These are phyloP conservation scores for Aspergillus pseudoviridinutans DNA, from an alignment of 2,329 filamentous ascomycete species.

Conservation along the genomic window DNA sequence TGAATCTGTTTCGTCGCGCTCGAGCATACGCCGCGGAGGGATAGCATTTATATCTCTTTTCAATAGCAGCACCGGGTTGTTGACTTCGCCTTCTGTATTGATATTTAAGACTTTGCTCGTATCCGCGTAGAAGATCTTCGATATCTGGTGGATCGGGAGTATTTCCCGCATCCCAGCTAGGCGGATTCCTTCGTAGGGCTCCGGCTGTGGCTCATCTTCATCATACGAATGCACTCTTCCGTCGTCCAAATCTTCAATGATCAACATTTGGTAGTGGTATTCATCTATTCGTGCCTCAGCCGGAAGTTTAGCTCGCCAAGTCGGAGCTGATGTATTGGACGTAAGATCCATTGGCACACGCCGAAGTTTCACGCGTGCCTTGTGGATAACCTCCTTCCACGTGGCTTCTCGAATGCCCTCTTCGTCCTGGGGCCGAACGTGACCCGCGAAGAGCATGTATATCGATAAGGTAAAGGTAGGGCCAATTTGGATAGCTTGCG, in stretches of 20 bases:
- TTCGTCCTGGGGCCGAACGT: conserved; percentile 58
- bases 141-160: conserved; percentile 69
- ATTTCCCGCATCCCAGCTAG: conserved; percentile 63
- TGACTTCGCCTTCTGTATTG: conserved; percentile 62
- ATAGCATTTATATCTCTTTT: conserved; percentile 66
- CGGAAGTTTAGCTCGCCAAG: conserved; percentile 23
- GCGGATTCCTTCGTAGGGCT: conserved; percentile 57
- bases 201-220: conserved; percentile 53
- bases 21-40: conserved; percentile 57
- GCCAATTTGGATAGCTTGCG: conserved; percentile 71
- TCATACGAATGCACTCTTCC: conserved; percentile 65
- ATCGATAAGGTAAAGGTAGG: conserved; percentile 81
- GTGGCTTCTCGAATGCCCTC: conserved; percentile 62
- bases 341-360: conserved; percentile 60
- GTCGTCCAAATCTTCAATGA: conserved; percentile 78
- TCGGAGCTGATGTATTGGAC: conserved; percentile 22
- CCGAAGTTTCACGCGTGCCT: conserved; percentile 76
- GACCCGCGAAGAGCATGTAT: conserved; percentile 91
- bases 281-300: conserved; percentile 51
- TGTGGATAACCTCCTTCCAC: conserved; percentile 97
- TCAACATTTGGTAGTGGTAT: conserved; percentile 75
- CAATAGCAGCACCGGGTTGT: conserved; percentile 69
- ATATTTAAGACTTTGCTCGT: conserved; percentile 88
- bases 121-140: conserved; percentile 91
- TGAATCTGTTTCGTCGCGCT: conserved; percentile 40